These are phyloP conservation scores for Combretum micranthum DNA, from an alignment of 345 rosid genomes.

Conservation along the genomic window DNA sequence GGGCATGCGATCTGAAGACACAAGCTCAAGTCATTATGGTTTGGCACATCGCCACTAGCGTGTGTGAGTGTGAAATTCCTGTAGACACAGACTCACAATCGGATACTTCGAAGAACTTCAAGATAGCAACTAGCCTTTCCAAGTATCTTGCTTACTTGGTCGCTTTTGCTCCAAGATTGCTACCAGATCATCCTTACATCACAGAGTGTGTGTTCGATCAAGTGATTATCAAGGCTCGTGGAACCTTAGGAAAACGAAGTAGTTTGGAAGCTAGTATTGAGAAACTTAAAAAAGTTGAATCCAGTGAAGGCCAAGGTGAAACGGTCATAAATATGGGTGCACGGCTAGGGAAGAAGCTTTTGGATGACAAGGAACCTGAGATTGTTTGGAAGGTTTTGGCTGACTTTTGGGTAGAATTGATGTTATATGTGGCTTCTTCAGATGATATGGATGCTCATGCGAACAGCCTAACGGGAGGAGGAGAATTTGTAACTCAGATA, in stretches of 20 bases:
- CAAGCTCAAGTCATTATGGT: constrained; percentile 1
- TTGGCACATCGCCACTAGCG: constrained; percentile 2
- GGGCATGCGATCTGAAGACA: constrained; percentile 1
- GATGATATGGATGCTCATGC: not conserved
- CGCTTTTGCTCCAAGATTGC: not conserved
- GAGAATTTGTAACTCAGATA: constrained; percentile 3
- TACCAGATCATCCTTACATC: not conserved
- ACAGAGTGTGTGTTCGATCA: not conserved
- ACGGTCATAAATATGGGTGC: not conserved
- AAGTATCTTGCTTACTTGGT: not conserved
- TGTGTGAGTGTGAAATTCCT: not conserved
- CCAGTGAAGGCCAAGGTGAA: not conserved
- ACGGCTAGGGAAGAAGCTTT: not conserved
- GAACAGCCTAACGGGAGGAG: not conserved
- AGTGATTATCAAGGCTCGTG: not conserved
- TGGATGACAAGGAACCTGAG: not conserved
- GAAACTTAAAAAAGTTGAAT: no score
- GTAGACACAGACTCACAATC: not conserved
- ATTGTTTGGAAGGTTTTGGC: constrained; percentile 1
- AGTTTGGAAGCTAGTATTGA: no score
- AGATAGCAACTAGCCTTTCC: not conserved
- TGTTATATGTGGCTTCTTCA: constrained; percentile 3
- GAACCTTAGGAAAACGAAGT: no score
- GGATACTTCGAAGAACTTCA: no score
- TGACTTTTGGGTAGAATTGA: not conserved